A percentile compares a stretch with the other conserved stretches of the same genome.
These are phyloP conservation scores for Verticillium longisporum DNA, from an alignment of 2,329 filamentous ascomycete genomes.

Conservation along the genomic window DNA sequence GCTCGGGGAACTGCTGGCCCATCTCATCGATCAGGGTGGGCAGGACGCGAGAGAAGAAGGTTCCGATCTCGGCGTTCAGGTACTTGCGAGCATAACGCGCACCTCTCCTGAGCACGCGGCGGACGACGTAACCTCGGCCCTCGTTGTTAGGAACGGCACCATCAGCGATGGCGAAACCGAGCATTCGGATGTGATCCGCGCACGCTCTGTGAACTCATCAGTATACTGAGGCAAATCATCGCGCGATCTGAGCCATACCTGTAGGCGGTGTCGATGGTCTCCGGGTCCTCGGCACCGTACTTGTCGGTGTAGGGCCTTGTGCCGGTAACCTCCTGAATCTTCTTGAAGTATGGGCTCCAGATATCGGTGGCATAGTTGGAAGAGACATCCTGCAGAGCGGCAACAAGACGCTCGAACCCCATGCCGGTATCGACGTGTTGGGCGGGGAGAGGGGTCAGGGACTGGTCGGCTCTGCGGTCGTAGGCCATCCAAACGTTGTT, in stretches of 20 bases:
- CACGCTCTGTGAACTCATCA: not conserved
- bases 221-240: not conserved
- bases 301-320: conserved; percentile 80
- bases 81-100: conserved; percentile 94
- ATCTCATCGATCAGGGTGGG: conserved; percentile 91
- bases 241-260: conserved; percentile 46
- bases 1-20: conserved; percentile 90
- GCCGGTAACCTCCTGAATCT: conserved; percentile 79
- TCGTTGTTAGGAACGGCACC: conserved; percentile 90
- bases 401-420: conserved; percentile 92
- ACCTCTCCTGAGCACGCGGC: conserved; percentile 83
- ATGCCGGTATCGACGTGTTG: conserved; percentile 97
- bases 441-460: conserved; percentile 75
- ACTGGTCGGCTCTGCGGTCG: conserved; percentile 84
- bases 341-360: conserved; percentile 82
- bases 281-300: conserved; percentile 82
- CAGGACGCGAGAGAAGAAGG: conserved; percentile 90
- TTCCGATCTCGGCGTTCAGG: conserved; percentile 86
- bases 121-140: conserved; percentile 90
- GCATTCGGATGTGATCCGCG: conserved; percentile 84
- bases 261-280: conserved; percentile 94
- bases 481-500: conserved; percentile 99
- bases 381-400: conserved; percentile 78
- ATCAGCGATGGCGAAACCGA: conserved; percentile 91
- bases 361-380: conserved; percentile 98